Evolutionary conservation across 441 rosid genomes (phyloP), one percentile per base, ranked within the genome.

Genomic region (Erodium texanum): DNA sequence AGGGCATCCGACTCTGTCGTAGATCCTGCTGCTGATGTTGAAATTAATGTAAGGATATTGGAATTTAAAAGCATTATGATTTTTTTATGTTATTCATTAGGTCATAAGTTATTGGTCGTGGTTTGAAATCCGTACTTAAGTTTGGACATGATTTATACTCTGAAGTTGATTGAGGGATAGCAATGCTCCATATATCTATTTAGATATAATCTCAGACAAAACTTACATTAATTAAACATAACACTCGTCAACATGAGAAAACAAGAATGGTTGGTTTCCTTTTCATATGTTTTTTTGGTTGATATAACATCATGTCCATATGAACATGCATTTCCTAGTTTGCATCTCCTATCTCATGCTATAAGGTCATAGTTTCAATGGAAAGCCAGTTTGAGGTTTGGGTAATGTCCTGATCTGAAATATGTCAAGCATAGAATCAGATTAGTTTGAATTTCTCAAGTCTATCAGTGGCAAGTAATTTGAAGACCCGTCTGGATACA

Each of bases 1-100:
- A 89, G 96, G 71, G 88, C 87, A 74, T 92, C 98, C 70, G 82
- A 89, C 73, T 79, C 68, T 76, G 82, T 84, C 70, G 75, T 78
- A 15, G 92, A 89, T 77, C 85, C 98, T 69, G 79, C 78, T 41
- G 79, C 80, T 66, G 97, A 89, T 78, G 85, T 83, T 74, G 89
- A 80, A 76, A 74, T 81, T 70, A 88, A 85, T 79, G 98, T 95
- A 74, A 89, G 99, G 81, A 71, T 56, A 67, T 61, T 9, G 16
- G 15, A 48, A 27, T 20, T 65, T 22, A 34, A 34, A 5, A 43
- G 66, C 12, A 15, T 50, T 41, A 19, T 15, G 22, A 20, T 22
- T 29, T 62, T 54, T 64, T 76, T 8, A 27, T 68, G 27, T 66
- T 34, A 24, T 27, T 20, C 23, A 23, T 68, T 29, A 11, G 24